Base-by-base conservation (phyloP, 495 filamentous ascomycete species). In the Cryomyces minteri region DNA sequence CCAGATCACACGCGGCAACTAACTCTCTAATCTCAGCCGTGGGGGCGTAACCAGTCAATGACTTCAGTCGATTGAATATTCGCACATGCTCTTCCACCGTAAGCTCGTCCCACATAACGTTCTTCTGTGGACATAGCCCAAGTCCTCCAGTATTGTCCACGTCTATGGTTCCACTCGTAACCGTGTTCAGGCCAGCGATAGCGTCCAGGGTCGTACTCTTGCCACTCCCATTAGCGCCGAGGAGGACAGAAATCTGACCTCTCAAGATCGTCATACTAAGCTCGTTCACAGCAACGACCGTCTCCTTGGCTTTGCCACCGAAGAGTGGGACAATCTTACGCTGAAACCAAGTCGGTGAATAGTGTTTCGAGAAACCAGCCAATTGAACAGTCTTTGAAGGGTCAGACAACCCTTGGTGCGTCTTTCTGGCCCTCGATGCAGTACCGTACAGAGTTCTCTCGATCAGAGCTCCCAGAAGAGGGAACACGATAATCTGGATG, bases 121-220 rank as follows among this genome's bases (percentile, higher is more conserved):
- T 94, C 64, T 49, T 70, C 56, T 56, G 70, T 49, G 86, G 86
- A 51, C 83, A 88, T 33, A 94, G 78, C 18, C 86, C 86, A n/a
- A 93, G 67, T 2, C 78, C 80, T 5, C 84, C 81, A 25, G 71
- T 76, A 4, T 73, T 77, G 52, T 79, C 73, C 30, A 90, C 73
- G 11, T 67, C 73, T 53, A 92, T 87, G 4, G 65, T 65, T 4
- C 86, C 85, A 41, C 68, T 71, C 0, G 79, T 79, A 11, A 86
- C 62, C 45, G 74, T 77, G 45, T 76, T 77, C 30, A 85, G 70
- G 0, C 86, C 86, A 36, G 83, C 82, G 45, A 94, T 83, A 9
- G 79, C 76, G 51, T 94, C 84, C 7, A 94, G 70, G 0, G 87
- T 90, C 0, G 86, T 94, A 40, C 74, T 80, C 59, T 94, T 93